Evolutionary conservation across 352 stramenopile species (phyloP), one percentile per base, ranked within the genome.

Genomic region (Phytophthora ramorum): DNA sequence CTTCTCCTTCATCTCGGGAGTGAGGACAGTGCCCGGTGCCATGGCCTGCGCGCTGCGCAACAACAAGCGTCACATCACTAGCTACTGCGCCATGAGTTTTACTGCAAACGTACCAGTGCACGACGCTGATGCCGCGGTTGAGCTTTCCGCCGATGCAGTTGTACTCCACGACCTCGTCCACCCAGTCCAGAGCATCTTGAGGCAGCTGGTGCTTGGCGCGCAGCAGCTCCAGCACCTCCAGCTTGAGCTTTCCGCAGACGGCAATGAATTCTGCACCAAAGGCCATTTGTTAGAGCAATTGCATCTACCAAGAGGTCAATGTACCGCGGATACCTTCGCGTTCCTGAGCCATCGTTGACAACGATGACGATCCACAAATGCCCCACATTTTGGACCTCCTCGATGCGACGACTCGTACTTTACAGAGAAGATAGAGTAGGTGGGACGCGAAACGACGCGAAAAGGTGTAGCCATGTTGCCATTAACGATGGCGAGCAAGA

Each of bases 141-240:
- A 99, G 92, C 85, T 99, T 99, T 32, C 97, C 98, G 52, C 97
- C 97, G 26, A 97, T 88, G 69, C 98, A 98, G 71, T 98, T 99
- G 91, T 99, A 99, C 40, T 98, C 83, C 34, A 99, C 79, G 56
- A 97, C 66, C 63, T 92, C 59, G 14, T 87, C 69, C 52, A 96
- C 76, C 83, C 84, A 96, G 64, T 93, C 81, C 44, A 93, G 65
- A 34, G 87, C 74, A 14, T 96, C 86, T 57, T 95, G 78, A 14
- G 89, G 87, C 73, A 96, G 84, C 30, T 75, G 53, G 71, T 90
- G 80, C 63, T 95, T 80, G 19, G 58, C 73, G 34, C 58, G 63
- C 63, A 96, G 78, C 50, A 83, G 62, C 57, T 89, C 78, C 35
- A 96, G 75, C 59, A 96, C 77, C 47, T 94, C 85, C 32, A 79